Base-by-base conservation (phyloP, 805 yeast species). In the Candida caryicola region DNA sequence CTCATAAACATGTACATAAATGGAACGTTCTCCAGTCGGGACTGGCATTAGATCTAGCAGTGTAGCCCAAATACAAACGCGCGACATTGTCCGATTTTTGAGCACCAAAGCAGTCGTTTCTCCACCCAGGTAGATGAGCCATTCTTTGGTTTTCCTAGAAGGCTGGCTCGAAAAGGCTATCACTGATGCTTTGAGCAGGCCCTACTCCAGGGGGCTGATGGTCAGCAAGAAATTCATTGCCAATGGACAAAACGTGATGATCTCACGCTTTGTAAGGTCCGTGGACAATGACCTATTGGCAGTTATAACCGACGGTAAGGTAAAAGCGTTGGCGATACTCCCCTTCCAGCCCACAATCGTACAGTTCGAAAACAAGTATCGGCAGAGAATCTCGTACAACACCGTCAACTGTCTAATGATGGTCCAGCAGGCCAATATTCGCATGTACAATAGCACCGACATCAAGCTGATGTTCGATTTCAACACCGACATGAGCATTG, bases 331-430 rank as follows among this genome's bases (percentile, higher is more conserved):
- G 8, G 69, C 57, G 1, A 39, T 47, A 3, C 57, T 69, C 41
- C 59, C 62, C 2, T 54, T 48, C 29, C 45, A 49, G 8, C 51
- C 55, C 0, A 52, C 65, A 1, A 51, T 65, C 2, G 43, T 52
- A 6, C 31, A 43, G 17, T 64, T 61, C 43, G 75, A 71, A 43
- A 44, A 46, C 23, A 39, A 37, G 14, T 50, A 64, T 38, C 46
- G 55, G 14, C 60, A 60, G 32, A 45, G 73, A 17, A 52, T 71
- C 26, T 68, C 76, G 1, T 58, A 46, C 35, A 41, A 54, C 23
- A 60, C 69, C 0, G 31, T 41, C 17, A 53, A 64, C 27, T 45
- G 52, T 21, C 43, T 59, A 15, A 47, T 71, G 14, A 29, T 54
- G 4, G 41, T 71, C 16, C 53, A 47, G 2, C 27, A 49, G n/a